Evolutionary conservation across 768 basidiomycete genomes (phyloP), one percentile per base, ranked within the genome.

Genomic region (Suillus subalutaceus): DNA sequence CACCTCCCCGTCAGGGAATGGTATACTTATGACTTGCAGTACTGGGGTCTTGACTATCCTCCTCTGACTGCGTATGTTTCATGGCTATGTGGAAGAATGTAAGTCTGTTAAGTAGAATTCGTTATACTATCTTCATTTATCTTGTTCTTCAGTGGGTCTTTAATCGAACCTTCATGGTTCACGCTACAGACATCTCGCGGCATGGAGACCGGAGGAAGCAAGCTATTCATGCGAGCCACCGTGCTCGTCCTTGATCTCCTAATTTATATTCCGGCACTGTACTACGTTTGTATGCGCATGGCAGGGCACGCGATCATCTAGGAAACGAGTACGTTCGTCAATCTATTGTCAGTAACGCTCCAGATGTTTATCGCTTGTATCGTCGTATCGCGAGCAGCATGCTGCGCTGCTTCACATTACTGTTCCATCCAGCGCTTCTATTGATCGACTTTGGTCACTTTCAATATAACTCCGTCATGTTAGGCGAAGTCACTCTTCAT

Each of bases 41-140:
- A 97, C 72, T 98, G 96, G 96, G 94, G 94, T 0, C 82, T 98
- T 61, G 96, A 98, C 77, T 98, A 98, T 79, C 96, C 96, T 4
- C 96, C 96, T 4, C 72, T 97, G 67, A 97, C 96, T 3, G 96
- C 94, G 3, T 97, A 96, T 72, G 82, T 89, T 38, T 94, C 93
- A 18, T 96, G 91, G 90, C 40, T 92, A 59, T 94, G 90, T 74
- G 93, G 93, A 8, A 75, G 84, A 57, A 75, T 93, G 93, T 94
- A 69, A 68, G 91, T 68, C 81, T 74, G 8, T 72, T 76, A 38
- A 77, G 73, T 67, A 48, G 30, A 37, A 13, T 38, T 62, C 18
- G 50, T 7, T 35, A 38, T 44, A 16, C 20, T 4, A 63, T 63
- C 2, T 63, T 46, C 53, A 72, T 61, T 61, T 40, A n/a, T 62